Evolutionary conservation across 805 yeast genomes (phyloP).

Genomic region (Candida loeiensis): DNA sequence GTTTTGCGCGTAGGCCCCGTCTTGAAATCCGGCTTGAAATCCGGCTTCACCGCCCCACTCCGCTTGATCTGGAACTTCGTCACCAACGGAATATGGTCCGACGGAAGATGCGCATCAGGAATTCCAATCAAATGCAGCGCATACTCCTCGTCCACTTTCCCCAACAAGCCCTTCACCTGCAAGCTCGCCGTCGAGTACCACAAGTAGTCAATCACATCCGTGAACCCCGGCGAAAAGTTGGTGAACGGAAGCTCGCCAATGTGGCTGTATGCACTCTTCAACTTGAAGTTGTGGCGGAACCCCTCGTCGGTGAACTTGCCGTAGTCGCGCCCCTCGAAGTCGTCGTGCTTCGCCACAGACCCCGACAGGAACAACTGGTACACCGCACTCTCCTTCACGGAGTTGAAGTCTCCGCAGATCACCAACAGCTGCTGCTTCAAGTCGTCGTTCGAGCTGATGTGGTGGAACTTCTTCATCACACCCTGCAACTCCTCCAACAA

Average conservation of each 20-base stretch:
- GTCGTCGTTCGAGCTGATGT: conserved; percentile 46
- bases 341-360: conserved; percentile 70
- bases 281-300: conserved; percentile 71
- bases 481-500: conserved; percentile 81
- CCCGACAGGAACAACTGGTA: conserved; percentile 86
- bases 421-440: conserved; percentile 67
- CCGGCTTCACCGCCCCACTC: conserved; percentile 33
- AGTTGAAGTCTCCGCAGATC: conserved; percentile 95
- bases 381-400: conserved; percentile 83
- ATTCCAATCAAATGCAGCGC: conserved; percentile 77
- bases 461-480: conserved; percentile 49
- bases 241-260: conserved; percentile 93
- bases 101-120: conserved; percentile 91
- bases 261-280: conserved; percentile 80
- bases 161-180: conserved; percentile 80
- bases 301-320: conserved; percentile 91
- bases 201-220: conserved; percentile 89
- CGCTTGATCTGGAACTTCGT: conserved; percentile 72
- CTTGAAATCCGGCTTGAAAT: conserved; percentile 45
- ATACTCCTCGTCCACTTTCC: conserved; percentile 78
- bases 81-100: conserved; percentile 89
- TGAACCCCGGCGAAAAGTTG: conserved; percentile 88
- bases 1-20: conserved; percentile 41
- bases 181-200: conserved; percentile 88
- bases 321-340: conserved; percentile 81